Evolutionary conservation across 2,329 filamentous ascomycete species (phyloP), one percentile per base, ranked within the genome.

Genomic region (Aspergillus arachidicola): DNA sequence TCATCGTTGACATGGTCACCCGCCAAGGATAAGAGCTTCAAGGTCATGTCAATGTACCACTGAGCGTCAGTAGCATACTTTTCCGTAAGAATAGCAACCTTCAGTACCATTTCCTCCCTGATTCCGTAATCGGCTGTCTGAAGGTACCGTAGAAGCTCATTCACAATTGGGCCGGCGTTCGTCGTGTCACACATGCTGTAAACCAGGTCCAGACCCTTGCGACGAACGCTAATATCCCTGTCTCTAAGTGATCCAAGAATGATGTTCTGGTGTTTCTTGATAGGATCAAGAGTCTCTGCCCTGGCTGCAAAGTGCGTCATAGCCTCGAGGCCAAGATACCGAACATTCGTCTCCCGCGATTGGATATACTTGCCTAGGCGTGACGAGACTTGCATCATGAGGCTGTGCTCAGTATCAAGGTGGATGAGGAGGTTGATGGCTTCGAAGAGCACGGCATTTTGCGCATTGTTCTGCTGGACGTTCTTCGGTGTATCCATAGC

Each of bases 141-240:
- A 10, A 99, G 86, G 78, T 97, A 98, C 69, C 94, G 92, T 59
- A 99, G 81, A 57, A 99, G 88, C 80, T 99, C 95, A 64, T 91
- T 91, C 45, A 99, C 95, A 69, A 99, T 96, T 11, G 92, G 89
- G 68, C 92, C 91, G 9, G 95, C 93, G 78, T 99, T 99, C n/a
- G 90, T 90, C 38, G 91, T 87, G 79, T 99, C 95, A 78, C 96
- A 99, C 95, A 99, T 99, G 87, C 95, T 99, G 86, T 99, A 99
- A 38, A 99, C 86, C 61, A 99, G 82, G 79, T 99, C 96, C 55
- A 99, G 85, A 63, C 94, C 95, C 80, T 99, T 98, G 70, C 95
- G 88, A 64, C 96, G 89, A 53, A 99, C 95, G 75, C 94, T 98
- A 72, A 99, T 99, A 78, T 99, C 95, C 63, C 95, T 87, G 76